Evolutionary conservation across 495 filamentous ascomycete species (phyloP).

Genomic region (Xylaria flabelliformis): DNA sequence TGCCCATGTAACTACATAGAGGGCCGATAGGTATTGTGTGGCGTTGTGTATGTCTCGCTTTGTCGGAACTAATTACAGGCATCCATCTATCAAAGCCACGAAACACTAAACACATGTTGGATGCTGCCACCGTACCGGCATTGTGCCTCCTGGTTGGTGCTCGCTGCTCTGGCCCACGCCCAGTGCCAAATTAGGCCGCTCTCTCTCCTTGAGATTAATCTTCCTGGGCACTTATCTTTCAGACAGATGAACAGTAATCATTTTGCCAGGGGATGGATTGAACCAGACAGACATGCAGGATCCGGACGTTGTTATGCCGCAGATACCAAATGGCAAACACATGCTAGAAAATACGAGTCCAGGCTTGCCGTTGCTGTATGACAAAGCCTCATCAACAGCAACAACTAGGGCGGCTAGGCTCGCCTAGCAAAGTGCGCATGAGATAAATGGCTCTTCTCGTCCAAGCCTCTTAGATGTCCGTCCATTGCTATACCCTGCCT

Average conservation of each 20-base stretch:
- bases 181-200: neutral
- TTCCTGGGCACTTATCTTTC: neutral
- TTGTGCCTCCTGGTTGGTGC: neutral
- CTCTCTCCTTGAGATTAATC: neutral
- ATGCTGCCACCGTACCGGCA: neutral
- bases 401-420: constrained; percentile 13
- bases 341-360: constrained; percentile 8
- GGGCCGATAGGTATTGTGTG: neutral
- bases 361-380: constrained; percentile 10
- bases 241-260: constrained; percentile 10
- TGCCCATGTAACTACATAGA: neutral
- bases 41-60: neutral
- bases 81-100: neutral
- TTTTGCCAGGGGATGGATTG: neutral
- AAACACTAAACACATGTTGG: constrained; percentile 1
- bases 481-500: constrained; percentile 10
- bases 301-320: neutral
- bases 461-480: constrained; percentile 6
- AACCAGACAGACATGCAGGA: neutral
- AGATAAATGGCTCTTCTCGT: constrained; percentile 1
- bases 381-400: constrained; percentile 19
- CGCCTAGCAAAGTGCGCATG: constrained; percentile 22
- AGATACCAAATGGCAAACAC: neutral
- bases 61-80: neutral
- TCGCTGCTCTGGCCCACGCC: neutral